A percentile compares a stretch with the other conserved stretches of the same genome.
Evolutionary conservation across 2,329 filamentous ascomycete genomes (phyloP).

Genomic region (Thermothelomyces thermophilus): DNA sequence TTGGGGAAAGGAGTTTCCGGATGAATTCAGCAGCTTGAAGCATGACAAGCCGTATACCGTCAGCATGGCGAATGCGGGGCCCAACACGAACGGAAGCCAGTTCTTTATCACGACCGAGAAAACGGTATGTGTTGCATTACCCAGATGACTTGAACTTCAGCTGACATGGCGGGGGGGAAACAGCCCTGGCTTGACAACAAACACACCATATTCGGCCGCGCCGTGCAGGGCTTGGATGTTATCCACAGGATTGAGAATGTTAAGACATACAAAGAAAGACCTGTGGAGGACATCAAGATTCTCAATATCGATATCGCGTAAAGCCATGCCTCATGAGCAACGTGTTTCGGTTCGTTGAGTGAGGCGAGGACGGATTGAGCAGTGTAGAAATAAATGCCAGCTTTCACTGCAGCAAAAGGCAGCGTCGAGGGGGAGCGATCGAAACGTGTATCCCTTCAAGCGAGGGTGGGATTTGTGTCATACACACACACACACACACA

Average conservation of each 20-base stretch:
- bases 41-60: conserved; percentile 96
- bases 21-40: conserved; percentile 84
- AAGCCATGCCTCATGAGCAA: not conserved
- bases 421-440: no score
- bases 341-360: not conserved
- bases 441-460: not conserved
- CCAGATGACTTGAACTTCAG: not conserved
- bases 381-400: no score
- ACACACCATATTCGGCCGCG: conserved; percentile 92
- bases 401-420: no score
- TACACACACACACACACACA: not conserved
- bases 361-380: no score
- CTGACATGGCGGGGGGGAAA: not conserved
- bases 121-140: conserved; percentile 50
- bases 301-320: conserved; percentile 63
- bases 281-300: conserved; percentile 95
- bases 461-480: not conserved
- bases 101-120: conserved; percentile 99
- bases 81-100: conserved; percentile 90
- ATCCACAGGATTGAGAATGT: conserved; percentile 93
- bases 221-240: conserved; percentile 84
- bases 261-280: conserved; percentile 83
- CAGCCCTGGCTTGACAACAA: conserved; percentile 90
- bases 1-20: conserved; percentile 86
- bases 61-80: conserved; percentile 96